Conservation (phyloP, 306 rosid genomes). For the Pterocarpus macrocarpus region DNA sequence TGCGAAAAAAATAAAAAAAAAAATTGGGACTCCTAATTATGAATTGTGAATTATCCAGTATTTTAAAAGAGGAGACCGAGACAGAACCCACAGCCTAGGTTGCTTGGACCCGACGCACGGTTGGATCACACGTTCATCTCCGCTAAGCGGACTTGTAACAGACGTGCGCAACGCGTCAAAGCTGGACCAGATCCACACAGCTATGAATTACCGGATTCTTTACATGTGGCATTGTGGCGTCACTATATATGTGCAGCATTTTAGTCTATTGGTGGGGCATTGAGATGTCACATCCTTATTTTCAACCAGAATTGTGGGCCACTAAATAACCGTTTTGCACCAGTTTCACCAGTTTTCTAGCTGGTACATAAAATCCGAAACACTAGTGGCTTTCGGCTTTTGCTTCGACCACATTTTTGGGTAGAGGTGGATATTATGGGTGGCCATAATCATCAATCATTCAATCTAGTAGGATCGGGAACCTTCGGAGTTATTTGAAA, state of each 20-base stretch:
- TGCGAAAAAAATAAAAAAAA: no score
- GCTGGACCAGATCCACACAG: neutral
- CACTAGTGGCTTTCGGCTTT: neutral
- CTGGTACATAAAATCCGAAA: neutral
- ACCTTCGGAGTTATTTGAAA: no score
- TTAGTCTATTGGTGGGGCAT: neutral
- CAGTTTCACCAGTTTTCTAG: neutral
- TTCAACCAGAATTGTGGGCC: slow-evolving; percentile 38
- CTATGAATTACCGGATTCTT: neutral
- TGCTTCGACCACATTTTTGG: neutral
- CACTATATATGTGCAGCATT: neutral
- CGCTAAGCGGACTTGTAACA: neutral
- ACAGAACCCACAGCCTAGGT: neutral
- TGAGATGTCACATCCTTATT: slow-evolving; percentile 19
- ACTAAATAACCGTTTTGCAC: neutral
- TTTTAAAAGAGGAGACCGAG: neutral
- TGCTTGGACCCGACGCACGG: slow-evolving; percentile 7
- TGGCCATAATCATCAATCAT: neutral
- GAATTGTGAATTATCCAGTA: neutral
- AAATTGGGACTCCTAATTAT: no score
- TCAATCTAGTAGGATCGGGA: no score
- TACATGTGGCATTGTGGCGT: neutral
- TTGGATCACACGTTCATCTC: neutral
- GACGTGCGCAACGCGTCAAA: neutral
- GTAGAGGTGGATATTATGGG: neutral